Evolutionary conservation across 2,329 filamentous ascomycete genomes (phyloP).

Genomic region (Ilyonectria robusta): DNA sequence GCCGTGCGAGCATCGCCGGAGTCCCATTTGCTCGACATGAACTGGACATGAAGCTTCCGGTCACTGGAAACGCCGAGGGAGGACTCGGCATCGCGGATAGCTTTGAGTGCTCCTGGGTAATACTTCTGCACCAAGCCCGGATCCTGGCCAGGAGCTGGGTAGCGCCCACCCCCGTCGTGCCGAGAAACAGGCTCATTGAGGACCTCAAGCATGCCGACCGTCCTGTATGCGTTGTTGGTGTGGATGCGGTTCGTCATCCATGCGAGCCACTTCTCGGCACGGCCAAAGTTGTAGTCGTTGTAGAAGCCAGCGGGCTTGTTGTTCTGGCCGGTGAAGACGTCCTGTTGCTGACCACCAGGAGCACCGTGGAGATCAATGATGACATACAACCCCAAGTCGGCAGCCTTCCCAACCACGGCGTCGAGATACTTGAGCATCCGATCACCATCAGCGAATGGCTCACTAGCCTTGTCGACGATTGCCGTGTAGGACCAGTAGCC

Average conservation of each 20-base stretch:
- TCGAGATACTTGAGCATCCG: conserved; percentile 38
- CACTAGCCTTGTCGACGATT: conserved; percentile 35
- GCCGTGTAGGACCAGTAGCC: conserved; percentile 38
- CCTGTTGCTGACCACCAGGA: conserved; percentile 37
- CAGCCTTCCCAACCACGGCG: conserved; percentile 32
- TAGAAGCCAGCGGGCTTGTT: conserved; percentile 37
- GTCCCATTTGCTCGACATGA: conserved; percentile 41
- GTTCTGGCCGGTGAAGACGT: conserved; percentile 35
- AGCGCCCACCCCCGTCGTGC: conserved; percentile 28
- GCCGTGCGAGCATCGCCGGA: conserved; percentile 27
- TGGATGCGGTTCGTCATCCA: conserved; percentile 41
- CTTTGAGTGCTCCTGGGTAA: conserved; percentile 32
- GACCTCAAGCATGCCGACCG: conserved; percentile 32
- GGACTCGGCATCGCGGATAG: conserved; percentile 24
- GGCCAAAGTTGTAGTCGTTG: conserved; percentile 37
- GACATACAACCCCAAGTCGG: conserved; percentile 35
- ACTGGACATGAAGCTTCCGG: conserved; percentile 38
- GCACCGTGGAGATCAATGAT: conserved; percentile 40
- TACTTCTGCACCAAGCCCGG: conserved; percentile 35
- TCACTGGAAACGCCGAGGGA: not conserved
- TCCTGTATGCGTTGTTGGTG: conserved; percentile 18
- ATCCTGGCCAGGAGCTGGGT: conserved; percentile 34
- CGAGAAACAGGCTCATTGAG: conserved; percentile 37
- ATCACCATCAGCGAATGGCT: conserved; percentile 35
- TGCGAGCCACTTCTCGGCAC: conserved; percentile 35